Evolutionary conservation across 768 basidiomycete species (phyloP).

Genomic region (Russula sp.): DNA sequence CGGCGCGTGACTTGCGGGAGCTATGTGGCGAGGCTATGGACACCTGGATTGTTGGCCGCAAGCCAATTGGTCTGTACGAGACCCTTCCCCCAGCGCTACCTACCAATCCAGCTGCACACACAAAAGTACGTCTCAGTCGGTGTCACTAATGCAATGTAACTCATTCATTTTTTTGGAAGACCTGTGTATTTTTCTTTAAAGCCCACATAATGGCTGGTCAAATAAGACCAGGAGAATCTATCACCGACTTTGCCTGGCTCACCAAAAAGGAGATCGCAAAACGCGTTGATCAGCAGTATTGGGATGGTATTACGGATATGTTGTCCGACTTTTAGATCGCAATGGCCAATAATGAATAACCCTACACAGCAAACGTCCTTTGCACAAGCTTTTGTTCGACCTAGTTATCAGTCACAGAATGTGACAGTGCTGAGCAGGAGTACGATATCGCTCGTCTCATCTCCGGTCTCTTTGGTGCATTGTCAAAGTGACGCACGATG

Average conservation of each 20-base stretch:
- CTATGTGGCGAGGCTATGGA: slow-evolving; percentile 84
- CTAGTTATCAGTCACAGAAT: too few relatives aligned
- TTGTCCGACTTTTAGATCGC: slow-evolving; percentile 50
- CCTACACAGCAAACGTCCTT: not conserved
- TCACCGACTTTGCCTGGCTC: slow-evolving; percentile 86
- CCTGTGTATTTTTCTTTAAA: slow-evolving; percentile 83
- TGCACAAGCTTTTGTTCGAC: too few relatives aligned
- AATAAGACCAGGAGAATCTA: slow-evolving; percentile 47
- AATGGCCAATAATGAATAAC: slow-evolving; percentile 1
- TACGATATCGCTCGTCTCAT: slow-evolving; percentile 47
- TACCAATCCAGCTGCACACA: slow-evolving; percentile 17
- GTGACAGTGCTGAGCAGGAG: slow-evolving; percentile 19
- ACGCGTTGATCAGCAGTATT: slow-evolving; percentile 62
- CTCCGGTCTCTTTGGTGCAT: slow-evolving; percentile 63
- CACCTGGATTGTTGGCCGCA: slow-evolving; percentile 86
- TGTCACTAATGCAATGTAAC: not conserved
- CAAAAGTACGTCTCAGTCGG: slow-evolving; percentile 16
- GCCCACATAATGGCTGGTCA: slow-evolving; percentile 90
- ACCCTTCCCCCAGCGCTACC: slow-evolving; percentile 29
- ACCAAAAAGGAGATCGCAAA: slow-evolving; percentile 84
- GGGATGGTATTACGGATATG: slow-evolving; percentile 72
- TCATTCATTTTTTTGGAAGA: slow-evolving; percentile 35
- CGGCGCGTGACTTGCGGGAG: slow-evolving; percentile 57
- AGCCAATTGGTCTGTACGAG: slow-evolving; percentile 76
- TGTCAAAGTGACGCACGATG: slow-evolving; percentile 84